Percentiles rank a stretch among this genome's conserved stretches.
Evolutionary conservation across 306 rosid genomes (phyloP).

Genomic region (Begonia loranthoides): DNA sequence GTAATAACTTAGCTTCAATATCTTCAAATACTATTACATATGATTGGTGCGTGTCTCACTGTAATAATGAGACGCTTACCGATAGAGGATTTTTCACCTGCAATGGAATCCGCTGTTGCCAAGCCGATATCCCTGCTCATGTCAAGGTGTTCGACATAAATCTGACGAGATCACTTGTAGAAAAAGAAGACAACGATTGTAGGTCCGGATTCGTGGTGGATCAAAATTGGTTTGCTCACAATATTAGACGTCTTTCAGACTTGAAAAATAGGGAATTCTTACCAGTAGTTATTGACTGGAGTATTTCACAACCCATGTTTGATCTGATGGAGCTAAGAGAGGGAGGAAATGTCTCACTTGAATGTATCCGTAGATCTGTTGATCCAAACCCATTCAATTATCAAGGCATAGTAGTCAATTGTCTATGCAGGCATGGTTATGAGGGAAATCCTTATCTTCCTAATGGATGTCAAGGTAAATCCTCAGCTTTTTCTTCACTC

Average conservation of each 20-base stretch:
- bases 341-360: not conserved
- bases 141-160: too few species aligned
- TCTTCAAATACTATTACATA: not conserved
- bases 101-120: too few species aligned
- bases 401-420: conserved; percentile 2
- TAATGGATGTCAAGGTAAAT: conserved; percentile 11
- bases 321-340: not conserved
- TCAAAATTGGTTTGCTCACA: not conserved
- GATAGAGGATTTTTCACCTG: too few species aligned
- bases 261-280: not conserved
- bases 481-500: too few species aligned
- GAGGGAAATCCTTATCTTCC: conserved; percentile 15
- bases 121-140: too few species aligned
- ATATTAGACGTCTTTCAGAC: not conserved
- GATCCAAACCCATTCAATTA: too few species aligned
- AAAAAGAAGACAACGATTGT: not conserved
- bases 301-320: not conserved
- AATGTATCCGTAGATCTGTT: too few species aligned
- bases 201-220: conserved; percentile 7
- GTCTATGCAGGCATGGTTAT: not conserved
- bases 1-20: not conserved
- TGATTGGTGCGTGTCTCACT: too few species aligned
- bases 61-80: not conserved
- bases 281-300: conserved; percentile 7
- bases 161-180: too few species aligned